Base-by-base conservation (phyloP, 768 basidiomycete species). In the Megacollybia marginata region DNA sequence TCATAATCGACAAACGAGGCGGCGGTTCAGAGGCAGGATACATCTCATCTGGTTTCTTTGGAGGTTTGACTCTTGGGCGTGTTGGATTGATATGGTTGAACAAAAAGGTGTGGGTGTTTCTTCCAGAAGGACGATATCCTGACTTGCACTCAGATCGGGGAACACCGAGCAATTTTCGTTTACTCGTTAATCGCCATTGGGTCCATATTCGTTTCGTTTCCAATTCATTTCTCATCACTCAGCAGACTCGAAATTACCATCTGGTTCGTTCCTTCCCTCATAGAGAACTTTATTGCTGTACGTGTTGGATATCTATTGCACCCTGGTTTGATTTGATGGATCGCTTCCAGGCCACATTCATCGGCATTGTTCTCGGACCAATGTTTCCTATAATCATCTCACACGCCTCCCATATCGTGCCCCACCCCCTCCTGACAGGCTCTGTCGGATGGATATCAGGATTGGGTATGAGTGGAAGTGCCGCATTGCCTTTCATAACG, bases 331-430 rank as follows among this genome's bases (percentile, higher is more conserved):
- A 23, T 20, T 33, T n/a, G n/a, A n/a, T n/a, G n/a, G n/a, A 46
- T 32, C 20, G 28, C 15, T 23, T n/a, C 8, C 49, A 65, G 59
- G 69, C 76, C 46, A 65, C 74, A 4, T 55, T 78, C 48, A 64
- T 78, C 23, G 81, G 78, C 18, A 33, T 81, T 9, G 55, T 78
- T 36, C 58, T 82, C 33, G 80, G 79, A 5, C 79, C 78, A 15
- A 72, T 81, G 65, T 80, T 74, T 54, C 76, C 76, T 11, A 68
- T 78, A 20, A 51, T 67, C 13, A 59, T 68, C 47, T 64, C 62
- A 16, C 65, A 73, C 38, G 59, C 68, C 2, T 59, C 56, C 11
- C 67, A 62, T 23, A 53, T 69, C 32, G 58, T 71, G 15, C 68
- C 69, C 43, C 60, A 53, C 15, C 59, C 62, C 60, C 59, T 73